These are phyloP conservation scores for Microbotryum scabiosae DNA, from an alignment of 1,284 basidiomycete species.

Conservation along the genomic window DNA sequence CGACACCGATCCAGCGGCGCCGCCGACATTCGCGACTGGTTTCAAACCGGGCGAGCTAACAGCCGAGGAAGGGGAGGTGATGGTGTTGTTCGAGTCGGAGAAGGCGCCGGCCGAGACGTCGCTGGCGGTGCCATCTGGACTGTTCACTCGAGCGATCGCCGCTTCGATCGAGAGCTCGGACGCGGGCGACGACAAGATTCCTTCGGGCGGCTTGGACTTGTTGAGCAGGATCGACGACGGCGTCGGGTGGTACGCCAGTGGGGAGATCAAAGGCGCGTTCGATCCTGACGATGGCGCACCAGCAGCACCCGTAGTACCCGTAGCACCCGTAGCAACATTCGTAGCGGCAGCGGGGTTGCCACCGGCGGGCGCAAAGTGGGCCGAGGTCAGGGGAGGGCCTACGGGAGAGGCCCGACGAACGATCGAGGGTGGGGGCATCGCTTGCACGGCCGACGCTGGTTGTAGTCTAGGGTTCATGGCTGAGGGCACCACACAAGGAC, in stretches of 20 bases:
- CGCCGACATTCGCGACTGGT: neutral
- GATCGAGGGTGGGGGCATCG: too few relatives aligned
- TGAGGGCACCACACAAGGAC: too few relatives aligned
- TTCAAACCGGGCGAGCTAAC: neutral
- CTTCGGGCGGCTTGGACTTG: neutral
- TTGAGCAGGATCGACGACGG: slow-evolving; percentile 1
- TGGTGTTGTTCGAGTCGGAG: neutral
- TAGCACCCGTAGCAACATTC: neutral
- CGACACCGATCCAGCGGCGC: neutral
- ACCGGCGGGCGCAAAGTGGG: too few relatives aligned
- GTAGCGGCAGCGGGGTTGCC: neutral
- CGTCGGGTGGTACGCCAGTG: neutral
- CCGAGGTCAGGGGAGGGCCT: too few relatives aligned
- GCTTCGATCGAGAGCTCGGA: too few relatives aligned
- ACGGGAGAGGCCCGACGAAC: too few relatives aligned
- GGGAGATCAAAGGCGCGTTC: neutral
- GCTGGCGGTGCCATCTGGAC: slow-evolving; percentile 1
- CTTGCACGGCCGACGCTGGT: too few relatives aligned
- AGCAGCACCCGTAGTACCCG: neutral
- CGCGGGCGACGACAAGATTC: too few relatives aligned
- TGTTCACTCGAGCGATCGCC: neutral
- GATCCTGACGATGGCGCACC: neutral
- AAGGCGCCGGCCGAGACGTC: too few relatives aligned
- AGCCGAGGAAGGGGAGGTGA: neutral
- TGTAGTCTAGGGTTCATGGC: too few relatives aligned